A percentile compares a stretch with the other conserved stretches of the same genome.
phyloP scores from a whole-genome alignment of 129 eudicot genomes.

The Artemisia argyi region DNA sequence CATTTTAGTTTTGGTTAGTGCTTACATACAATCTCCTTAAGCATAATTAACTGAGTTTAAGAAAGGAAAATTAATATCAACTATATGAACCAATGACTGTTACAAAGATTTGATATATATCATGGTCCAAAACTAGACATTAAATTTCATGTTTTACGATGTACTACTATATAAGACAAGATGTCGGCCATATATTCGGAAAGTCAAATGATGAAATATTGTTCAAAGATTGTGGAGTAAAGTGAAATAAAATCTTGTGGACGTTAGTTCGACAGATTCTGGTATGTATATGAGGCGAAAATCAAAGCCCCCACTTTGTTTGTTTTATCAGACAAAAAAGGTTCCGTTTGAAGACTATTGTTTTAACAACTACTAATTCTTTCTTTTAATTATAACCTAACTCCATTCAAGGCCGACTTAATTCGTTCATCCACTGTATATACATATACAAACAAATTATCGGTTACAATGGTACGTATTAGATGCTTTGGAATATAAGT shows the following conservation, averaged over 20 bases:
- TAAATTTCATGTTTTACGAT: not conserved
- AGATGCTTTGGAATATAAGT: not conserved
- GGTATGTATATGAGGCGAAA: constrained; percentile 11
- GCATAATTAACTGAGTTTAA: too few species aligned
- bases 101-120: too few species aligned
- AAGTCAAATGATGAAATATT: constrained; percentile 36
- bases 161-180: not conserved
- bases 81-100: too few species aligned
- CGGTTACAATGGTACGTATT: constrained; percentile 21
- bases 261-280: constrained; percentile 23
- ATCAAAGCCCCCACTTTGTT: constrained; percentile 33
- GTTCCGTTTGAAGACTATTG: constrained; percentile 8
- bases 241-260: constrained; percentile 36
- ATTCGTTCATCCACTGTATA: constrained; percentile 14
- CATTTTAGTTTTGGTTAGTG: too few species aligned
- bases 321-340: constrained; percentile 14
- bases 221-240: constrained; percentile 34
- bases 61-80: too few species aligned
- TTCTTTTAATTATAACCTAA: not conserved
- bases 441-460: constrained; percentile 22
- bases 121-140: too few species aligned
- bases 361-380: not conserved
- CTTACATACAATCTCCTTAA: too few species aligned
- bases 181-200: constrained; percentile 29
- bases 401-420: constrained; percentile 13